These are phyloP conservation scores for Pichia manshurica DNA, from an alignment of 805 yeast species.

Conservation along the genomic window DNA sequence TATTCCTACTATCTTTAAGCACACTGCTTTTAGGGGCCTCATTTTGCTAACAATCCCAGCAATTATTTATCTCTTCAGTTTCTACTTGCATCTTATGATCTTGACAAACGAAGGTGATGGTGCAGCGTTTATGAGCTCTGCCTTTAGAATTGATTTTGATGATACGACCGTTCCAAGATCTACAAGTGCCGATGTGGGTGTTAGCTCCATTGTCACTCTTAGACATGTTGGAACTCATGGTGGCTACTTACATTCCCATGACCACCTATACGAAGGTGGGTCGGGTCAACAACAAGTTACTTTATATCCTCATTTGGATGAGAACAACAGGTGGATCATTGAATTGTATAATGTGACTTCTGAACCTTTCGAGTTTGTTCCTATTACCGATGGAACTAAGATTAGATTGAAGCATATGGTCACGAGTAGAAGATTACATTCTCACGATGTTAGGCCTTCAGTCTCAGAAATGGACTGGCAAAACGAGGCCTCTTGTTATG, in stretches of 20 bases:
- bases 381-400: slow-evolving; percentile 62
- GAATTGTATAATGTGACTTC: slow-evolving; percentile 60
- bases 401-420: slow-evolving; percentile 57
- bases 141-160: slow-evolving; percentile 58
- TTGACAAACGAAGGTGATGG: slow-evolving; percentile 64
- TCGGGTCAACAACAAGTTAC: slow-evolving; percentile 83
- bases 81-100: slow-evolving; percentile 56
- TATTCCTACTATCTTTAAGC: slow-evolving; percentile 37
- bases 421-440: slow-evolving; percentile 66
- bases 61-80: slow-evolving; percentile 49
- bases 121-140: slow-evolving; percentile 63
- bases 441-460: slow-evolving; percentile 79
- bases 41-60: slow-evolving; percentile 55
- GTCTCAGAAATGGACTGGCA: slow-evolving; percentile 78
- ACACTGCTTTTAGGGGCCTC: slow-evolving; percentile 46
- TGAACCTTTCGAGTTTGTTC: slow-evolving; percentile 53
- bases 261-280: slow-evolving; percentile 64
- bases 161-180: slow-evolving; percentile 57
- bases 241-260: slow-evolving; percentile 81
- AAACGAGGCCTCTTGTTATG: slow-evolving; percentile 74
- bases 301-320: slow-evolving; percentile 71
- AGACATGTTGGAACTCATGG: slow-evolving; percentile 70
- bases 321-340: slow-evolving; percentile 65
- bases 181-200: slow-evolving; percentile 64
- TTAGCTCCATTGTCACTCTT: slow-evolving; percentile 59